Evolutionary conservation across 768 basidiomycete genomes (phyloP).

Genomic region (Psilocybe azurescens): DNA sequence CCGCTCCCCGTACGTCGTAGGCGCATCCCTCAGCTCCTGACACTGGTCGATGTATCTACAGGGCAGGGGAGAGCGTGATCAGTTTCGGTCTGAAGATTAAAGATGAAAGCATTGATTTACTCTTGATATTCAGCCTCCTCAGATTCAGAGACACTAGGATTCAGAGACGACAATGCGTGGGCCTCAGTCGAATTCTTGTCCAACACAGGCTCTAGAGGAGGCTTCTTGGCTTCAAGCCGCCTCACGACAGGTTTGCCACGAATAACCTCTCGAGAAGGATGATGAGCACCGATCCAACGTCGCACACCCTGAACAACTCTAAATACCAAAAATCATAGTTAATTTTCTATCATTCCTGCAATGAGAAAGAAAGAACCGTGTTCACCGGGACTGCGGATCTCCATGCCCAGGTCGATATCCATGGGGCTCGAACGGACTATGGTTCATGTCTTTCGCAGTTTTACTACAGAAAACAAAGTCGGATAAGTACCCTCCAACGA

Average conservation of each 20-base stretch:
- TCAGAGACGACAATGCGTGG: conserved; percentile 60
- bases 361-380: neutral
- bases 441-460: conserved; percentile 66
- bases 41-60: conserved; percentile 77
- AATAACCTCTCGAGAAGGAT: conserved; percentile 45
- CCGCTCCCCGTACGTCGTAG: conserved; percentile 55
- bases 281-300: conserved; percentile 73
- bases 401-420: conserved; percentile 37
- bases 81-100: too few species aligned
- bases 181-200: conserved; percentile 60
- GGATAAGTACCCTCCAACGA: too few species aligned
- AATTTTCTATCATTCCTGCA: neutral
- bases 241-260: conserved; percentile 40
- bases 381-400: conserved; percentile 41
- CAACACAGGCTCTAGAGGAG: conserved; percentile 32
- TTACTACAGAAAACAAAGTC: conserved; percentile 51
- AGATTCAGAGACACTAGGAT: conserved; percentile 65
- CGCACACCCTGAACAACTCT: conserved; percentile 83
- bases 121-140: conserved; percentile 79
- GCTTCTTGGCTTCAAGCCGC: conserved; percentile 41
- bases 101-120: conserved; percentile 32
- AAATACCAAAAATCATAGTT: neutral
- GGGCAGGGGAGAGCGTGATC: conserved; percentile 1
- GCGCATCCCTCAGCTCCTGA: conserved; percentile 65
- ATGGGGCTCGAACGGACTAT: conserved; percentile 79